Evolutionary conservation across 106 monocot species (phyloP), one percentile per base, ranked within the genome.

Genomic region (Alisma plantagoaquatica): DNA sequence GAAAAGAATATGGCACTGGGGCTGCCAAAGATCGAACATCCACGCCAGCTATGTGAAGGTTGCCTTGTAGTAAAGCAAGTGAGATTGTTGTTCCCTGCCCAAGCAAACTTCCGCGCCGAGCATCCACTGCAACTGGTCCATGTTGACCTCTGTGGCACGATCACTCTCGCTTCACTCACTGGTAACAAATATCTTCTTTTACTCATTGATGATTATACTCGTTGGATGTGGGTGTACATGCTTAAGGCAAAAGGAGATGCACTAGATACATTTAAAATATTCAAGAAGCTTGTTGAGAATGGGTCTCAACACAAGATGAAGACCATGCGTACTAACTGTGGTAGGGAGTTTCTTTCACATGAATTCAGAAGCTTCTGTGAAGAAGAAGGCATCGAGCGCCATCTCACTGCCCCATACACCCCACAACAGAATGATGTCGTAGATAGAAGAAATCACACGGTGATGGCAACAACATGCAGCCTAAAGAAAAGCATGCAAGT

Each of bases 401-500:
- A 60, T 17, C 45, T 46, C 46, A 60, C 43, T 18, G 31, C 54
- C 12, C 54, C 54, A 32, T 54, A 54, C 31, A 54, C 30, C 7
- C 54, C 56, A 22, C 56, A 47, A 26, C 50, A 50, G 16, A 50
- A 42, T 31, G 61, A 49, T 32, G 61, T 61, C 8, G 61, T 49
- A 21, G 52, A 64, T 51, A 27, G 63, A 27, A 35, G 52, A 29
- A 64, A 64, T 27, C 6, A 28, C 0, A 64, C 41, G 8, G 52
- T 64, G 25, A 53, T 64, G 51, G 21, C 8, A 10, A 62, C 26
- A 21, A 46, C 59, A 21, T 27, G 45, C 29, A 41, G 28, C n/a
- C 45, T 60, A 4, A 43, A 45, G 45, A 60, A 64, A 27, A 53
- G 38, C 38, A 41, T 41, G 63, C 29, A 64, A 4, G 41, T 64